Evolutionary conservation across 495 filamentous ascomycete species (phyloP).

Genomic region (Lasiosphaeria miniovina): DNA sequence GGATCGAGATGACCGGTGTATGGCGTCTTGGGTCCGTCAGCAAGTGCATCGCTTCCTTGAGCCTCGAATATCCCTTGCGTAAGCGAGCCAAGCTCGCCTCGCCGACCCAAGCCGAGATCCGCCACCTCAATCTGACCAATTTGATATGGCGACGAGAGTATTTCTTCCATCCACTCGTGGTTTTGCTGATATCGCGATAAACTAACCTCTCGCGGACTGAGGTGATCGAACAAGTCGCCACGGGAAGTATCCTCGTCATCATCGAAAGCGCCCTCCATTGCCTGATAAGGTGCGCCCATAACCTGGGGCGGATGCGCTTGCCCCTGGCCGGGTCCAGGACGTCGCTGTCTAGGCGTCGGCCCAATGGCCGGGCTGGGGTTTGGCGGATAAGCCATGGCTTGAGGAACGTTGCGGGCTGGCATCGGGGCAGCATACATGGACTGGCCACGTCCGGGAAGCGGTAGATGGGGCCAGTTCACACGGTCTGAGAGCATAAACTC

Average conservation of each 20-base stretch:
- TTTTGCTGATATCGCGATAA: slow-evolving; percentile 83
- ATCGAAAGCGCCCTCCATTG: slow-evolving; percentile 59
- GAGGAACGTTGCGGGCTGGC: slow-evolving; percentile 42
- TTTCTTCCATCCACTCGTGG: slow-evolving; percentile 98
- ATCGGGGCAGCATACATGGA: slow-evolving; percentile 37
- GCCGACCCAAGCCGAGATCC: slow-evolving; percentile 81
- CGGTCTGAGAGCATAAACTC: slow-evolving; percentile 93
- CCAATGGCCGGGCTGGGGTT: slow-evolving; percentile 38
- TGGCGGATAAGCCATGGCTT: slow-evolving; percentile 51
- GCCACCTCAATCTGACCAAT: slow-evolving; percentile 80
- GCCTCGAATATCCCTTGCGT: slow-evolving; percentile 72
- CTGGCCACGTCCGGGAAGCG: slow-evolving; percentile 56
- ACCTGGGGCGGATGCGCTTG: slow-evolving; percentile 28
- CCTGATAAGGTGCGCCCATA: slow-evolving; percentile 24
- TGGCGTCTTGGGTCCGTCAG: slow-evolving; percentile 42
- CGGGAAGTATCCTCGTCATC: slow-evolving; percentile 85
- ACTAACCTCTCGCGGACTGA: slow-evolving; percentile 85
- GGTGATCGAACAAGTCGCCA: slow-evolving; percentile 82
- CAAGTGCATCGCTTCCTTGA: slow-evolving; percentile 57
- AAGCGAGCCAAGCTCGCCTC: slow-evolving; percentile 76
- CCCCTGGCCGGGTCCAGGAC: slow-evolving; percentile 23
- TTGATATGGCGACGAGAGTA: slow-evolving; percentile 82
- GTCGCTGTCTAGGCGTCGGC: slow-evolving; percentile 44
- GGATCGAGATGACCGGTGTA: slow-evolving; percentile 61
- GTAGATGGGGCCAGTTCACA: slow-evolving; percentile 82